Base-by-base conservation (phyloP, 2,329 filamentous ascomycete species). In the Botrytis fabae region DNA sequence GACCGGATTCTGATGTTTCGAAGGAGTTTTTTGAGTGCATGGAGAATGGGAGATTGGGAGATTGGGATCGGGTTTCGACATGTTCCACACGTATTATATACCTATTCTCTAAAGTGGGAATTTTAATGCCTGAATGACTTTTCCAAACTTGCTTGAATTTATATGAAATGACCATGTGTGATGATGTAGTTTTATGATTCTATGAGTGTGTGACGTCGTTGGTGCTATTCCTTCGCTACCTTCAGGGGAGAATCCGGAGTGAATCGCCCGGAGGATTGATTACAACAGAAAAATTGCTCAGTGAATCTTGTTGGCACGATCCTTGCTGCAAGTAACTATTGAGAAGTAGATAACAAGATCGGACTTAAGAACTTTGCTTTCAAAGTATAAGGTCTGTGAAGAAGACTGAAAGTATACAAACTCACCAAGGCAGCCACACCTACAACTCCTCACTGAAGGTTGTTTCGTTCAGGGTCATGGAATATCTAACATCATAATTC, bases 91-190 rank as follows among this genome's bases (percentile, higher is more conserved):
- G 48, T 70, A 70, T 70, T 70, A 70, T 70, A 70, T 70, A 70
- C 57, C 59, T 14, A 70, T 70, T 62, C 32, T 63, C 69, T 62
- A 62, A 44, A 46, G 40, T 70, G 69, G 69, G 69, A 70, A 63
- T 63, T 35, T 62, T 63, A 70, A 70, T 70, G 69, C 57, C 40
- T 70, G 51, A 62, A 70, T 48, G 69, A 70, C 32, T 70, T 70
- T 70, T 68, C 35, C 65, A 57, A 68, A n/a, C 40, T 57, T n/a
- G 2, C n/a, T 54, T 38, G 28, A 12, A 5, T 6, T 28, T 32
- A 42, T 25, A 16, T 54, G 32, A 48, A 22, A 38, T 42, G 48
- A 25, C n/a, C 18, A 68, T 68, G 65, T 68, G 10, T 57, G 48
- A 68, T 68, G 65, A 68, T 68, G 65, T 68, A 68, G 65, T 22